Conservation (phyloP, 257 asterid genomes). For the Capsicum chinense region DNA sequence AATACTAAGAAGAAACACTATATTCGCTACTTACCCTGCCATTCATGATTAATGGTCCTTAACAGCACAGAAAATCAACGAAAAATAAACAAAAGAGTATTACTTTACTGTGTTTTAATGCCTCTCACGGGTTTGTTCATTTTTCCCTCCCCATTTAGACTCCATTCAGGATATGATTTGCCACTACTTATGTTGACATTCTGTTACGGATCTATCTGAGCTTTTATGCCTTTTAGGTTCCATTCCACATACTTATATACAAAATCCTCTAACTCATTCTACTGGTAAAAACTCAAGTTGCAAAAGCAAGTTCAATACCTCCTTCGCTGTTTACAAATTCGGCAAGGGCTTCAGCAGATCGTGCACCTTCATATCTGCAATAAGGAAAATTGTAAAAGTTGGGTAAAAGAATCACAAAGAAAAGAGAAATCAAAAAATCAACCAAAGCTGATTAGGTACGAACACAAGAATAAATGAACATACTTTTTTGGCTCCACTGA, state of each 20-base stretch:
- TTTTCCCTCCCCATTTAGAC: too few relatives aligned
- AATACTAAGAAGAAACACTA: neutral
- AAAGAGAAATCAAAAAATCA: slow-evolving; percentile 19
- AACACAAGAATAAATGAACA: slow-evolving; percentile 35
- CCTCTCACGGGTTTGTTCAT: too few relatives aligned
- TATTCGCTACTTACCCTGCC: neutral
- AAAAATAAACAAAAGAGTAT: neutral
- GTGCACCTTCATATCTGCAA: slow-evolving; percentile 79
- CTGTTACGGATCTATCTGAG: too few relatives aligned
- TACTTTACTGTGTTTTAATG: too few relatives aligned
- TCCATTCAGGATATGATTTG: too few relatives aligned
- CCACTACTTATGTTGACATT: too few relatives aligned
- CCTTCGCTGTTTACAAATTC: slow-evolving; percentile 79
- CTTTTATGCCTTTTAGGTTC: too few relatives aligned
- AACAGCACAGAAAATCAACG: neutral
- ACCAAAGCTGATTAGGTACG: neutral
- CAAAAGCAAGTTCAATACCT: slow-evolving; percentile 51
- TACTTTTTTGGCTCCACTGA: slow-evolving; percentile 89
- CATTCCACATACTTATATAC: neutral
- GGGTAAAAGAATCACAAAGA: neutral
- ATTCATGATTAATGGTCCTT: neutral
- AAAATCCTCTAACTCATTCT: neutral
- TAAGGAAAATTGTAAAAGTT: slow-evolving; percentile 18
- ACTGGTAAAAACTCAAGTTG: slow-evolving; percentile 20
- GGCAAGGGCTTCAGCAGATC: slow-evolving; percentile 80